Percentiles rank a stretch among this genome's conserved stretches.
Conservation (phyloP, 1,284 basidiomycete species). For the Leccinum huronense region DNA sequence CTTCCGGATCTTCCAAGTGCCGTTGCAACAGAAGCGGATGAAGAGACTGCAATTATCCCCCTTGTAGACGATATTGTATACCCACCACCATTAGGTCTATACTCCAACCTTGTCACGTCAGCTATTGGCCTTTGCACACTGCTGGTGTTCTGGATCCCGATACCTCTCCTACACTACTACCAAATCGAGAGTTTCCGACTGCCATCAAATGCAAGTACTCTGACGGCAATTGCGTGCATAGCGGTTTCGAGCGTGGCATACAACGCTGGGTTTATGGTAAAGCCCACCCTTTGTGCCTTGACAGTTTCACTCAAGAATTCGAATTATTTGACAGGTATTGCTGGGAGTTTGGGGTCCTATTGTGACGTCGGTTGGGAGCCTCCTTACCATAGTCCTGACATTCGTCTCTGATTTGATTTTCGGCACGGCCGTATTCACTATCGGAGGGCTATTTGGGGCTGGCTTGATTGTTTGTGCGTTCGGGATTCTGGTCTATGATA, state of each 20-base stretch:
- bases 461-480: conserved; percentile 72
- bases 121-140: conserved; percentile 67
- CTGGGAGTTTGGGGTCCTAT: conserved; percentile 83
- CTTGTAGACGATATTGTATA: conserved; percentile 39
- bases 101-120: conserved; percentile 72
- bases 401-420: conserved; percentile 70
- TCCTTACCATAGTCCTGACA: conserved; percentile 82
- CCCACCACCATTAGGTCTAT: conserved; percentile 72
- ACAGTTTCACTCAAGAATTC: conserved; percentile 8
- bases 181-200: conserved; percentile 59
- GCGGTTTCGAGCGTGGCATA: conserved; percentile 66
- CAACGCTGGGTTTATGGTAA: conserved; percentile 76
- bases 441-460: conserved; percentile 66
- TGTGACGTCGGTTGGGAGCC: conserved; percentile 76
- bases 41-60: conserved; percentile 14
- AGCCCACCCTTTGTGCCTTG: conserved; percentile 16
- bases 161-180: conserved; percentile 65
- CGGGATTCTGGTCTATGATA: conserved; percentile 68
- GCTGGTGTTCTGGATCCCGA: conserved; percentile 64
- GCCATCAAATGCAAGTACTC: conserved; percentile 47
- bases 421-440: conserved; percentile 56
- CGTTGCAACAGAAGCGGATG: conserved; percentile 22
- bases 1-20: conserved; percentile 39
- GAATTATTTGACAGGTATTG: conserved; percentile 51
- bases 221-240: conserved; percentile 58